phyloP scores from a whole-genome alignment of 257 asterid species.

The Knoxia roxburghii region DNA sequence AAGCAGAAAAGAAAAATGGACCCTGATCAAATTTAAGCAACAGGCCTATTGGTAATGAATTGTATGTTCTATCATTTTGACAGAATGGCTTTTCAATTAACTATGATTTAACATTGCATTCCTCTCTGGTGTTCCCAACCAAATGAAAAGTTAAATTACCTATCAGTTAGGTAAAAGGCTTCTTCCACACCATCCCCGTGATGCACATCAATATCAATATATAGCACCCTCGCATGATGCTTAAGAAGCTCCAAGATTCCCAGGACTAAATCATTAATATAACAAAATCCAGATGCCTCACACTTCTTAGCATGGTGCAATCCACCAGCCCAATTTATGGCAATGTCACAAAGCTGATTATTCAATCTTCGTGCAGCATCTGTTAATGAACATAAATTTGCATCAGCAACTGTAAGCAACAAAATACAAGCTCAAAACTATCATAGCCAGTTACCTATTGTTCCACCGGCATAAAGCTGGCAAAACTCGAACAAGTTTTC shows the following conservation, averaged over 20 bases:
- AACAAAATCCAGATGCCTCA: slow-evolving; percentile 99
- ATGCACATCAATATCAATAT: slow-evolving; percentile 97
- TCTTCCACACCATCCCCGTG: slow-evolving; percentile 99
- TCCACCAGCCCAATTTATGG: slow-evolving; percentile 99
- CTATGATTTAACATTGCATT: not conserved
- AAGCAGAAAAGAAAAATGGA: not conserved
- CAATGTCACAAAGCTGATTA: slow-evolving; percentile 79
- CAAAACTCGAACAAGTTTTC: slow-evolving; percentile 95
- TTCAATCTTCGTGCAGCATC: slow-evolving; percentile 98
- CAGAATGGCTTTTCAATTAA: not conserved
- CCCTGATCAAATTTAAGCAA: not conserved
- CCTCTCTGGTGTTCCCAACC: not conserved
- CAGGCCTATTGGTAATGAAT: not conserved
- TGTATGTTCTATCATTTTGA: not conserved
- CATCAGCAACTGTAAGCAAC: slow-evolving; percentile 17
- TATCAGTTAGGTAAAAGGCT: slow-evolving; percentile 93
- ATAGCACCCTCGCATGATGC: slow-evolving; percentile 90
- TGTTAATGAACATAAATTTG: slow-evolving; percentile 26
- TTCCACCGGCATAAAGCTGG: slow-evolving; percentile 98
- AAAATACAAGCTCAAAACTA: slow-evolving; percentile 14
- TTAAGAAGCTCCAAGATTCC: slow-evolving; percentile 97
- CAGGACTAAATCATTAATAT: slow-evolving; percentile 87
- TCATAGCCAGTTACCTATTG: slow-evolving; percentile 55
- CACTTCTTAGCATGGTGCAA: slow-evolving; percentile 99
- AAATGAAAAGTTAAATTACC: slow-evolving; percentile 31